phyloP scores from a whole-genome alignment of 1,284 basidiomycete species.

The Cryptococcus sp. region DNA sequence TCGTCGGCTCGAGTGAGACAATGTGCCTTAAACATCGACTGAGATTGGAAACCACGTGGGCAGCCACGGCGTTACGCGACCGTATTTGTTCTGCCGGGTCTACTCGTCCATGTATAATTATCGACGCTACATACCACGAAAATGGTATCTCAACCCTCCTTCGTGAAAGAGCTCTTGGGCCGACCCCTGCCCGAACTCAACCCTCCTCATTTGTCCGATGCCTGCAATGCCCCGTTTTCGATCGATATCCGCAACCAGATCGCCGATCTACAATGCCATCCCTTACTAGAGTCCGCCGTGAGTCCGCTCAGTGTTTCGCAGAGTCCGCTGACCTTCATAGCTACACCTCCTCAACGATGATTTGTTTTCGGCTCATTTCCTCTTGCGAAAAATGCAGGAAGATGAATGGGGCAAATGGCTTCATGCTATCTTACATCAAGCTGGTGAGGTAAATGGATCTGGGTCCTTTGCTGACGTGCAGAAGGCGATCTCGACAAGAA shows the following conservation, averaged over 20 bases:
- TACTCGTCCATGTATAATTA: too few species aligned
- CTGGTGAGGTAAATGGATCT: neutral
- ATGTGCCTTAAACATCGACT: too few species aligned
- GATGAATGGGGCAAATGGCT: slow-evolving; percentile 24
- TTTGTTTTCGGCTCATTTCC: slow-evolving; percentile 25
- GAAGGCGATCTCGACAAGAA: slow-evolving; percentile 21
- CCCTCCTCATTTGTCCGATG: slow-evolving; percentile 7
- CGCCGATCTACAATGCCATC: slow-evolving; percentile 14
- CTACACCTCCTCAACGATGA: slow-evolving; percentile 25
- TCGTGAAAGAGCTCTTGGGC: slow-evolving; percentile 9
- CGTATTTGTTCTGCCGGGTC: too few species aligned
- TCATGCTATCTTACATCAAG: slow-evolving; percentile 15
- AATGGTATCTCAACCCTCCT: slow-evolving; percentile 5
- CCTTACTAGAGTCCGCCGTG: slow-evolving; percentile 9
- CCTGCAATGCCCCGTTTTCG: slow-evolving; percentile 9
- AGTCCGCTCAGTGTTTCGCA: neutral
- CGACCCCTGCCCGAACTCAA: slow-evolving; percentile 11
- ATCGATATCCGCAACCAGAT: slow-evolving; percentile 5
- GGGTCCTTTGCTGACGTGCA: neutral
- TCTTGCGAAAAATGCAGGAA: slow-evolving; percentile 26
- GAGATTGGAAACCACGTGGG: too few species aligned
- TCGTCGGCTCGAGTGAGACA: too few species aligned
- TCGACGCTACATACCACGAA: too few species aligned
- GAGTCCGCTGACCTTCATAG: slow-evolving; percentile 2
- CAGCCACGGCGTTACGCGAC: too few species aligned